A percentile compares a stretch with the other conserved stretches of the same genome.
These are phyloP conservation scores for Phialocephala sp. DNA, from an alignment of 2,329 filamentous ascomycete species.

Conservation along the genomic window DNA sequence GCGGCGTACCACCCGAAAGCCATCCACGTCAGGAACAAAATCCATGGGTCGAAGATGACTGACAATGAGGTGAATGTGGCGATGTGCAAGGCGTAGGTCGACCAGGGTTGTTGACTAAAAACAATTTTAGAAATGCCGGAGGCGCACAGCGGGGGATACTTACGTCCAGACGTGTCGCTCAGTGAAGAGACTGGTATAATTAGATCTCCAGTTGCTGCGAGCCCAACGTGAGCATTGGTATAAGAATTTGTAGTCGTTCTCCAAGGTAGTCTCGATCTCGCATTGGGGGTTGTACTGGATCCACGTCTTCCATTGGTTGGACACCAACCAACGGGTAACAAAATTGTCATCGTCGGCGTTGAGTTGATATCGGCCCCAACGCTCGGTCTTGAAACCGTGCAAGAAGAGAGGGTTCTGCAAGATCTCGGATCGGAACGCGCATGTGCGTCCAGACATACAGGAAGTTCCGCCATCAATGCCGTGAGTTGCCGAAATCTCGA, in stretches of 20 bases:
- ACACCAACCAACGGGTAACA: slow-evolving; percentile 94
- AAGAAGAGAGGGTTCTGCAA: slow-evolving; percentile 85
- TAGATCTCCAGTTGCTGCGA: slow-evolving; percentile 97
- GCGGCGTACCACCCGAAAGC: slow-evolving; percentile 69
- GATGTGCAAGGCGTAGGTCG: slow-evolving; percentile 88
- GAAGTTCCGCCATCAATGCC: slow-evolving; percentile 95
- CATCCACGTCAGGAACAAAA: slow-evolving; percentile 72
- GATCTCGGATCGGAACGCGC: slow-evolving; percentile 89
- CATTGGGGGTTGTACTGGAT: slow-evolving; percentile 93
- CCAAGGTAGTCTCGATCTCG: slow-evolving; percentile 90
- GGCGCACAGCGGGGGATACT: slow-evolving; percentile 50
- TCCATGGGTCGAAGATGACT: slow-evolving; percentile 75
- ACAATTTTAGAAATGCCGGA: slow-evolving; percentile 22
- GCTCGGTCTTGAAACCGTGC: slow-evolving; percentile 88
- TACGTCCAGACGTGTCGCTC: slow-evolving; percentile 88
- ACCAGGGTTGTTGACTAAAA: slow-evolving; percentile 86
- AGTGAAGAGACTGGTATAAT: slow-evolving; percentile 85
- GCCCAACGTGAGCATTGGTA: slow-evolving; percentile 96
- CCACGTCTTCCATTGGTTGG: slow-evolving; percentile 90
- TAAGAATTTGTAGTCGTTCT: slow-evolving; percentile 86
- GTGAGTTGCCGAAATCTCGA: slow-evolving; percentile 94
- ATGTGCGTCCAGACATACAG: slow-evolving; percentile 93
- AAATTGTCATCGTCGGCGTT: slow-evolving; percentile 99
- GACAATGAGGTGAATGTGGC: slow-evolving; percentile 92
- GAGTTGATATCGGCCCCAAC: slow-evolving; percentile 85